phyloP scores from a whole-genome alignment of 2,329 filamentous ascomycete species.

The Alternaria metachromatica region DNA sequence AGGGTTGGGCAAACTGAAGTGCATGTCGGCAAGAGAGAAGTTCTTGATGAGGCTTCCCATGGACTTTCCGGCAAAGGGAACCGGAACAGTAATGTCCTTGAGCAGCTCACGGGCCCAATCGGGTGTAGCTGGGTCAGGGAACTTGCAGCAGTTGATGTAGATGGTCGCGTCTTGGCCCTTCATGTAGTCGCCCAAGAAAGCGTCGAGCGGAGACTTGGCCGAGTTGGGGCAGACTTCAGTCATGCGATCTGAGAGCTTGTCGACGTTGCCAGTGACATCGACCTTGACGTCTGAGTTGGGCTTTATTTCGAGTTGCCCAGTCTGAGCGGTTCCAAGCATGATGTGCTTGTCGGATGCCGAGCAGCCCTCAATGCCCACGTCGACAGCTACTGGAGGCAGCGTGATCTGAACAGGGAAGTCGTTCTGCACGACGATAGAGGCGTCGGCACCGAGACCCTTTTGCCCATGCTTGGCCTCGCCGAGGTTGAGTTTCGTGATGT shows the following conservation, averaged over 20 bases:
- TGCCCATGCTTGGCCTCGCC: slow-evolving; percentile 68
- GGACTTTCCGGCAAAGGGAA: slow-evolving; percentile 81
- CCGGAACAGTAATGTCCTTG: slow-evolving; percentile 79
- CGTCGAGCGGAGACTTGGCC: slow-evolving; percentile 81
- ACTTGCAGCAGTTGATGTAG: slow-evolving; percentile 80
- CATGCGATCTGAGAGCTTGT: slow-evolving; percentile 74
- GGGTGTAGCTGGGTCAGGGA: slow-evolving; percentile 72
- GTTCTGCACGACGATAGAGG: slow-evolving; percentile 75
- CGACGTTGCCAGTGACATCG: slow-evolving; percentile 74
- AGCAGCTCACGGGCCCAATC: slow-evolving; percentile 83
- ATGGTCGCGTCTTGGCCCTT: slow-evolving; percentile 79
- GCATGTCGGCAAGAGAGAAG: slow-evolving; percentile 83
- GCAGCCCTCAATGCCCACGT: slow-evolving; percentile 86
- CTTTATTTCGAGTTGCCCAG: slow-evolving; percentile 69
- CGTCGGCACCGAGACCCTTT: slow-evolving; percentile 78
- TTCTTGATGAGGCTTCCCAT: slow-evolving; percentile 86
- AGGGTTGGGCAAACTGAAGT: slow-evolving; percentile 84
- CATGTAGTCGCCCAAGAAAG: slow-evolving; percentile 80
- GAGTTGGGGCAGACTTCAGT: slow-evolving; percentile 77
- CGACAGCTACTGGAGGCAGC: slow-evolving; percentile 81
- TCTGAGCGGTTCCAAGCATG: slow-evolving; percentile 76
- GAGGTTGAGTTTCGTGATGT: slow-evolving; percentile 81
- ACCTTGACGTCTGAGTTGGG: slow-evolving; percentile 72
- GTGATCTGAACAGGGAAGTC: slow-evolving; percentile 78
- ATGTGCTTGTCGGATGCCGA: slow-evolving; percentile 74